Evolutionary conservation across 2,329 filamentous ascomycete genomes (phyloP).

Genomic region (Penicillium sp.): DNA sequence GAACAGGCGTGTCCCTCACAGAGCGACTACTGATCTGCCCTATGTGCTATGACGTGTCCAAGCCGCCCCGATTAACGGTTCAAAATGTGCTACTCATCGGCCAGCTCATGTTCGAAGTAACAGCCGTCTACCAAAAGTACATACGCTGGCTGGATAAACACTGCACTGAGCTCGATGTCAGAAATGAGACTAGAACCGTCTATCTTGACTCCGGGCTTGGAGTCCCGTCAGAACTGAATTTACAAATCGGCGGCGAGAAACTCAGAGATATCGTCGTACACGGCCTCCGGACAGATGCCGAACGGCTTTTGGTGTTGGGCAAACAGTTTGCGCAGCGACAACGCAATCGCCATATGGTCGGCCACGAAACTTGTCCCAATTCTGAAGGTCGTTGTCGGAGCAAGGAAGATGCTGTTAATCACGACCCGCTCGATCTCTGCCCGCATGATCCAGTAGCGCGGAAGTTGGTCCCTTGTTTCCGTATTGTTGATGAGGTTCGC

Average conservation of each 20-base stretch:
- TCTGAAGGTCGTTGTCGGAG: conserved; percentile 28
- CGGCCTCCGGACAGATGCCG: conserved; percentile 20
- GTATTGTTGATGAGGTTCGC: conserved; percentile 32
- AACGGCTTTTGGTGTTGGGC: conserved; percentile 20
- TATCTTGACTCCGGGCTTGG: conserved; percentile 16
- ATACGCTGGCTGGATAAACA: conserved; percentile 28
- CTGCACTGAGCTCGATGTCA: conserved; percentile 14
- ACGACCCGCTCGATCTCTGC: conserved; percentile 31
- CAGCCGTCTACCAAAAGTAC: conserved; percentile 28
- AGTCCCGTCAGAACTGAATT: conserved; percentile 4
- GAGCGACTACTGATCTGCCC: conserved; percentile 27
- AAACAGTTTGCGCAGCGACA: conserved; percentile 28
- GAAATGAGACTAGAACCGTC: conserved; percentile 7
- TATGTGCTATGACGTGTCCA: conserved; percentile 32
- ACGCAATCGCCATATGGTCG: conserved; percentile 29
- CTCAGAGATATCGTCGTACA: conserved; percentile 14
- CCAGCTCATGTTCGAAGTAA: conserved; percentile 29
- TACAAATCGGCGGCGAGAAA: conserved; percentile 19
- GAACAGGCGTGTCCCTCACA: conserved; percentile 14
- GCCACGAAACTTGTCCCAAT: conserved; percentile 29
- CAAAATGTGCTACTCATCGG: conserved; percentile 34
- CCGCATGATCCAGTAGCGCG: conserved; percentile 24
- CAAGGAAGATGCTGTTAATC: conserved; percentile 20
- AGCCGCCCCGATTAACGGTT: conserved; percentile 29
- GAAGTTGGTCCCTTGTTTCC: conserved; percentile 30